Conservation (phyloP, 768 basidiomycete genomes). For the Tricholoma terreum region DNA sequence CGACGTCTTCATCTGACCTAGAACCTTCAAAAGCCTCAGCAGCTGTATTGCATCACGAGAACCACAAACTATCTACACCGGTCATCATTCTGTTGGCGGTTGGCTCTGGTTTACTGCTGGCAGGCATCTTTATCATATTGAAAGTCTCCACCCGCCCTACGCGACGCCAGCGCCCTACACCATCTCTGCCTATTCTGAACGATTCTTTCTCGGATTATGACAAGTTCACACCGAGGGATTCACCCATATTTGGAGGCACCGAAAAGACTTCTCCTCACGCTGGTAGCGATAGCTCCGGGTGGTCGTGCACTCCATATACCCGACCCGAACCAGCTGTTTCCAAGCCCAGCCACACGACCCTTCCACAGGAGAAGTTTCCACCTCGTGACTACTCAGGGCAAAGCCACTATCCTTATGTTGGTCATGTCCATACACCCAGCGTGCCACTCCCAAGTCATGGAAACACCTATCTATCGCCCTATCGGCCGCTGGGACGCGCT, state of each 20-base stretch:
- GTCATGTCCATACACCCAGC: conserved; percentile 19
- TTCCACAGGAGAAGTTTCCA: conserved; percentile 13
- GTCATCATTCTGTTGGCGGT: conserved; percentile 53
- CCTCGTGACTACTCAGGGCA: conserved; percentile 7
- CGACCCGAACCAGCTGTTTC: conserved; percentile 28
- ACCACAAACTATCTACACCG: conserved; percentile 43
- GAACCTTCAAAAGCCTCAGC: conserved; percentile 4
- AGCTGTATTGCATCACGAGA: background rate
- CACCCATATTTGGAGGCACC: conserved; percentile 76
- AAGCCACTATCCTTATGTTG: conserved; percentile 16
- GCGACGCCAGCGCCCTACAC: conserved; percentile 56
- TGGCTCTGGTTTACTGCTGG: conserved; percentile 45
- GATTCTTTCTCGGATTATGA: conserved; percentile 50
- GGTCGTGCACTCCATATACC: conserved; percentile 57
- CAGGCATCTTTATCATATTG: conserved; percentile 46
- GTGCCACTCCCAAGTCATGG: conserved; percentile 13
- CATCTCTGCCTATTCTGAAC: conserved; percentile 71
- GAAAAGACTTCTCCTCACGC: conserved; percentile 50
- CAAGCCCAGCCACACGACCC: conserved; percentile 11
- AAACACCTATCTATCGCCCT: conserved; percentile 26
- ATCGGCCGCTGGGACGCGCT: conserved; percentile 35
- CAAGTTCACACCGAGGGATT: conserved; percentile 48
- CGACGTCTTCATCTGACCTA: conserved; percentile 12
- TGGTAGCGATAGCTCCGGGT: conserved; percentile 43
- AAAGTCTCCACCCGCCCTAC: conserved; percentile 49